Conservation (phyloP, 106 monocot species). For the Iris macrosiphon region DNA sequence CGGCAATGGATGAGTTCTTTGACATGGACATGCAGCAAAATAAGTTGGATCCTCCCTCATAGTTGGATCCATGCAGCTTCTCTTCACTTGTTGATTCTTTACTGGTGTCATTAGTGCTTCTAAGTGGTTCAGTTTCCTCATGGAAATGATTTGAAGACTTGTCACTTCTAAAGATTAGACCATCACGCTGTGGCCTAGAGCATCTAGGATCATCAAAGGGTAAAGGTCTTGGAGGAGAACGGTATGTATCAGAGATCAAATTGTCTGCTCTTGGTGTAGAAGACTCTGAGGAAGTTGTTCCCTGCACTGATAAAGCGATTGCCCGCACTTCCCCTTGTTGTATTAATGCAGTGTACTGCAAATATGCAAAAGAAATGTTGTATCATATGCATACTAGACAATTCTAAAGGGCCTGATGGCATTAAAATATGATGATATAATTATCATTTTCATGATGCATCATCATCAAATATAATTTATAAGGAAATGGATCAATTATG, state of each 20-base stretch:
- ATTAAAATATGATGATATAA: no score
- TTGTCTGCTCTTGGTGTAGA: slow-evolving; percentile 11
- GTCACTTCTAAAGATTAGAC: slow-evolving; percentile 28
- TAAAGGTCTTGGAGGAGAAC: slow-evolving; percentile 68
- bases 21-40: slow-evolving; percentile 25
- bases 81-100: slow-evolving; percentile 9
- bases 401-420: no score
- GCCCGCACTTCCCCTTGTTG: slow-evolving; percentile 35
- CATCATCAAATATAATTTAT: no score
- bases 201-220: slow-evolving; percentile 80
- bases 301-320: slow-evolving; percentile 26
- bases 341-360: slow-evolving; percentile 53
- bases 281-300: slow-evolving; percentile 18
- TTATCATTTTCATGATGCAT: no score
- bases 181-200: slow-evolving; percentile 23
- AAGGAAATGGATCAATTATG: no score
- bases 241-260: slow-evolving; percentile 48
- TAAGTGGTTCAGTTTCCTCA: slow-evolving; percentile 53
- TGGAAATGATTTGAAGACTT: slow-evolving; percentile 48
- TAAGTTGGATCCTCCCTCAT: slow-evolving; percentile 27
- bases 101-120: slow-evolving; percentile 12
- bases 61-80: slow-evolving; percentile 23
- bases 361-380: slow-evolving; percentile 6
- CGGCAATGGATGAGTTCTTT: slow-evolving; percentile 19
- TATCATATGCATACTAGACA: background rate